phyloP scores from a whole-genome alignment of 2,329 filamentous ascomycete genomes.

The Neofusicoccum cordaticola region DNA sequence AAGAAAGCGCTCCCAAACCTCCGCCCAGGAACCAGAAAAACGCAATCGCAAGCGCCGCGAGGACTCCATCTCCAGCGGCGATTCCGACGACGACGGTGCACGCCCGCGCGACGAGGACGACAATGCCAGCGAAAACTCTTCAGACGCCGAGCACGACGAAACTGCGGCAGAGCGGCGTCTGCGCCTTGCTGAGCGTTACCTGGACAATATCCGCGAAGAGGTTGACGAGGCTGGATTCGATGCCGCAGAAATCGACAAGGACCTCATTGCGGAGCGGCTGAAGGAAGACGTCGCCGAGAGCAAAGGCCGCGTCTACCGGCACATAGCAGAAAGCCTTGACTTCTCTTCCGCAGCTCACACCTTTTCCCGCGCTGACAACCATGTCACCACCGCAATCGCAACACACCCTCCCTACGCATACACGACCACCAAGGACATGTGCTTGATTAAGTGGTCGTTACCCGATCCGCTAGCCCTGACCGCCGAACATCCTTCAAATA shows the following conservation, averaged over 20 bases:
- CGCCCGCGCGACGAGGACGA: constrained; percentile 48
- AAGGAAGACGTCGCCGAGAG: constrained; percentile 89
- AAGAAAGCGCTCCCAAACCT: constrained; percentile 66
- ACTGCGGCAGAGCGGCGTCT: constrained; percentile 86
- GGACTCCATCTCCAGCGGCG: constrained; percentile 85
- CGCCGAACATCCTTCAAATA: constrained; percentile 31
- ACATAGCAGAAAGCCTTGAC: constrained; percentile 70
- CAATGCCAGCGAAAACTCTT: constrained; percentile 59
- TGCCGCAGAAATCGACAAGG: constrained; percentile 87
- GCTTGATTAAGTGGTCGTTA: constrained; percentile 85
- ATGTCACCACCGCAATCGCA: constrained; percentile 75
- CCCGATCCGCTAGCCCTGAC: constrained; percentile 56
- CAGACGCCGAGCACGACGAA: constrained; percentile 66
- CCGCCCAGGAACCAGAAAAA: constrained; percentile 59
- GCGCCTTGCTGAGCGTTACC: constrained; percentile 84
- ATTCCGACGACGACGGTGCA: constrained; percentile 62
- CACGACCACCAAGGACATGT: constrained; percentile 81
- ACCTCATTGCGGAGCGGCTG: constrained; percentile 85
- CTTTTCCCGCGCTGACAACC: constrained; percentile 76
- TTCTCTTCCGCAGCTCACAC: constrained; percentile 66
- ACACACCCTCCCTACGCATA: constrained; percentile 78
- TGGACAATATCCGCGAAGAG: constrained; percentile 83
- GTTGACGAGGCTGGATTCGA: constrained; percentile 82
- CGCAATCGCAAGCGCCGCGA: constrained; percentile 58
- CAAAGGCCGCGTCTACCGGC: constrained; percentile 85